Evolutionary conservation across 1,139 yeast species (phyloP), one percentile per base, ranked within the genome.

Genomic region (Yamadazyma triangularis): DNA sequence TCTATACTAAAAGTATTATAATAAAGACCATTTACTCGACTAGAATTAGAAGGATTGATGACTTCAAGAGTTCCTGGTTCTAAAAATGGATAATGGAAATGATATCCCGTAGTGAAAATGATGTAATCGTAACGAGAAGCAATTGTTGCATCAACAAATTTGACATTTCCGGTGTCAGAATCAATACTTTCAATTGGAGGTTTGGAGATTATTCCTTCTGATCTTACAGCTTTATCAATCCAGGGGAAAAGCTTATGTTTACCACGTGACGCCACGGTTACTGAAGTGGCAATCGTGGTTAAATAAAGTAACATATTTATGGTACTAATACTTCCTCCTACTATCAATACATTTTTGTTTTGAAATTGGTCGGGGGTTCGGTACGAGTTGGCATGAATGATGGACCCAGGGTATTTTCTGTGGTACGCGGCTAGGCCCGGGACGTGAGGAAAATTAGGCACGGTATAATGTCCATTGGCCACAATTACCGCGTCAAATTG

Each of bases 341-440:
- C 60, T 23, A 73, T 55, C 32, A 74, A 47, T 3, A 72, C 69
- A 14, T 61, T 61, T 42, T 71, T 60, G 31, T 56, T 60, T 19
- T 48, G 48, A 41, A 59, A 78, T 23, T 58, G 64, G 4, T 67
- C 64, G 3, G 79, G 70, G 11, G 60, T 61, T 37, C 79, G 64
- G 52, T 72, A 85, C 18, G 70, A 57, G 45, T 76, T 78, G 12
- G 88, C 67, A 53, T 84, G 93, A 13, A 63, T 48, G 2, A 82
- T 58, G 6, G 67, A 50, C 2, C 61, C 66, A 1, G 83, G 79
- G 38, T 54, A 61, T 18, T 54, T 50, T 8, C 42, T 48, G 32
- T 53, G 53, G 72, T 77, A 79, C 28, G 64, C 70, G 4, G 60
- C 54, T 29, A 81, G 51, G 0, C 88, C 88, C 0, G 57, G 57